Evolutionary conservation across 2,329 filamentous ascomycete genomes (phyloP), one percentile per base, ranked within the genome.

Genomic region (Pseudocercospora musae): DNA sequence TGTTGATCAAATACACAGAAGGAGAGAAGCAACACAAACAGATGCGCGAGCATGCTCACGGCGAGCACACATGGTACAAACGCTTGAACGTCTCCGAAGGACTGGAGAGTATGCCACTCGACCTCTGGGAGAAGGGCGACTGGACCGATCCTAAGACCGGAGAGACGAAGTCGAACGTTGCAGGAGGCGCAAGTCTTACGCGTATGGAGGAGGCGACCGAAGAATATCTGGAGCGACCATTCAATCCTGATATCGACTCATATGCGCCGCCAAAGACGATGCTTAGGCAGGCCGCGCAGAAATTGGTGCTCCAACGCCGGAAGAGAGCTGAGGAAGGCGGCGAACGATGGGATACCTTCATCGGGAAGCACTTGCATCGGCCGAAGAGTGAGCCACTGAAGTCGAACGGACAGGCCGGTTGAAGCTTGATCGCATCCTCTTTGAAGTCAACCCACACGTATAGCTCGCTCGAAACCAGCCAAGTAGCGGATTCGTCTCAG

Each of bases 1-100:
- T 82, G 21, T 68, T 82, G 56, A 80, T 82, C 73, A 82, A 82
- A 62, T 82, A 82, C 69, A 82, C 80, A 4, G 80, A 82, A 66
- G 80, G 80, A 37, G 80, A 82, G 65, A 75, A 78, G 48, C 74
- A 78, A 59, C 80, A 82, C 64, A 74, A 79, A 42, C 76, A 76
- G 58, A 81, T 81, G 79, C 73, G 78, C 9, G 74, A 76, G 23
- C 77, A 79, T 25, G 79, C 80, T 1, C 75, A 74, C 40, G 80
- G 80, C 46, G 79, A 82, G 66, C 73, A 81, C 61, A 78, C 78
- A 0, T 82, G 80, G 80, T 82, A 82, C 67, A 82, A 82, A 68
- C 75, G 80, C 1, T 67, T 82, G 3, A 82, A 82, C 58, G 80
- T 82, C 25, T 74, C 76, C 21, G 71, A 74, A 27, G 80, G 80